These are phyloP conservation scores for Stemphylium lycopersici DNA, from an alignment of 2,329 filamentous ascomycete species.

Conservation along the genomic window DNA sequence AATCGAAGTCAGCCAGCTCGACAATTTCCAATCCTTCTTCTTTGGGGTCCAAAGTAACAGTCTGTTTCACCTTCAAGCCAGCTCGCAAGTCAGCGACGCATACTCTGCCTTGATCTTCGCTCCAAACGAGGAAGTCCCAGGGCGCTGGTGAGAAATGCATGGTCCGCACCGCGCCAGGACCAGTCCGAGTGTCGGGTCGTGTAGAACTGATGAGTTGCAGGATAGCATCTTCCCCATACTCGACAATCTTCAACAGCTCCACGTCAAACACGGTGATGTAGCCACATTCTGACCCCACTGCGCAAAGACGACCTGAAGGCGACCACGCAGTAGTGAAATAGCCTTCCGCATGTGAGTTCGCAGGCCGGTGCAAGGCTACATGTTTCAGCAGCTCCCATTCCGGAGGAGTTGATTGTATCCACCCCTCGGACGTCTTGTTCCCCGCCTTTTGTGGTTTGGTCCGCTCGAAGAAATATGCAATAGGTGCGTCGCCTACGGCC, in stretches of 20 bases:
- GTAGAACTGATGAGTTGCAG: conserved; percentile 80
- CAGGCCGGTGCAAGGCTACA: conserved; percentile 51
- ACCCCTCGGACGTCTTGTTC: conserved; percentile 31
- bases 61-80: conserved; percentile 71
- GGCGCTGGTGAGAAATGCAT: conserved; percentile 92
- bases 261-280: conserved; percentile 77
- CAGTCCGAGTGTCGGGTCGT: conserved; percentile 66
- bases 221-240: conserved; percentile 64
- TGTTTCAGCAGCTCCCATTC: conserved; percentile 52
- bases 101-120: conserved; percentile 80
- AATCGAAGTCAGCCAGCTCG: conserved; percentile 59
- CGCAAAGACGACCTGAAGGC: conserved; percentile 71
- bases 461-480: conserved; percentile 80
- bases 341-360: conserved; percentile 52
- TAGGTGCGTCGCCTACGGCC: conserved; percentile 86
- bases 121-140: conserved; percentile 91
- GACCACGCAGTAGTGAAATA: conserved; percentile 84
- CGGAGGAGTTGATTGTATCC: conserved; percentile 27
- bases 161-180: conserved; percentile 78
- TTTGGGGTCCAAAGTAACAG: conserved; percentile 67
- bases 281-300: conserved; percentile 80
- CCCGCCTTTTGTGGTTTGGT: conserved; percentile 40
- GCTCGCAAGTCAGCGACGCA: conserved; percentile 75
- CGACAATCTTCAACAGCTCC: conserved; percentile 49
- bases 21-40: conserved; percentile 63